These are phyloP conservation scores for Nothopassalora personata DNA, from an alignment of 2,329 filamentous ascomycete genomes.

Conservation along the genomic window DNA sequence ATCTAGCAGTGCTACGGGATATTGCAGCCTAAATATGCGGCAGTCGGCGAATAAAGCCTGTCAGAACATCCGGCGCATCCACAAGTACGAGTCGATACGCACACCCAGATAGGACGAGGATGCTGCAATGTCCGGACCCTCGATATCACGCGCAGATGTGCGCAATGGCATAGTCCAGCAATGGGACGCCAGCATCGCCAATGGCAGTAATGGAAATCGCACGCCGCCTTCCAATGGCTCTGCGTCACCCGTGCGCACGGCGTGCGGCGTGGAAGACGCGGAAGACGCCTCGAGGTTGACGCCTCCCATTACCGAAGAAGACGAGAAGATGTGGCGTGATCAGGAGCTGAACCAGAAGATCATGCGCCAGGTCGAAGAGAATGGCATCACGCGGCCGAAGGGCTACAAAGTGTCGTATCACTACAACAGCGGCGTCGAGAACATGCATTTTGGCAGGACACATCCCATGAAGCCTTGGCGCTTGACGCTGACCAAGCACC, in stretches of 20 bases:
- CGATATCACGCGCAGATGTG: slow-evolving; percentile 22
- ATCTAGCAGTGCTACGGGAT: neutral
- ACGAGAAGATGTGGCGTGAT: slow-evolving; percentile 33
- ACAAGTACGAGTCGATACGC: neutral
- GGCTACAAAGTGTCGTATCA: slow-evolving; percentile 94
- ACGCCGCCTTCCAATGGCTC: slow-evolving; percentile 17
- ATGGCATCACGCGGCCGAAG: slow-evolving; percentile 72
- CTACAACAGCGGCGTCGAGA: slow-evolving; percentile 89
- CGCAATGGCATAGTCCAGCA: slow-evolving; percentile 28
- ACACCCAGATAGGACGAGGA: neutral
- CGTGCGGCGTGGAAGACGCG: slow-evolving; percentile 13
- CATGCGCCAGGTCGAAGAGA: slow-evolving; percentile 48
- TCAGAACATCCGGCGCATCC: neutral
- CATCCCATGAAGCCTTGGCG: slow-evolving; percentile 99
- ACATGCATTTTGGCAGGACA: slow-evolving; percentile 92
- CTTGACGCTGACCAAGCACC: slow-evolving; percentile 86
- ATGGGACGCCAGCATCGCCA: slow-evolving; percentile 16
- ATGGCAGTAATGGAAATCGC: slow-evolving; percentile 6
- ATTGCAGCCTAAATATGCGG: neutral
- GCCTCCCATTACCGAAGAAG: slow-evolving; percentile 46
- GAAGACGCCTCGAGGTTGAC: slow-evolving; percentile 19
- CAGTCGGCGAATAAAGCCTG: neutral
- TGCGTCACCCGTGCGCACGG: neutral
- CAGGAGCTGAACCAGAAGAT: slow-evolving; percentile 48
- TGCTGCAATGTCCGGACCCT: slow-evolving; percentile 21